Base-by-base conservation (phyloP, 257 asterid genomes). In the Petunia secreta region DNA sequence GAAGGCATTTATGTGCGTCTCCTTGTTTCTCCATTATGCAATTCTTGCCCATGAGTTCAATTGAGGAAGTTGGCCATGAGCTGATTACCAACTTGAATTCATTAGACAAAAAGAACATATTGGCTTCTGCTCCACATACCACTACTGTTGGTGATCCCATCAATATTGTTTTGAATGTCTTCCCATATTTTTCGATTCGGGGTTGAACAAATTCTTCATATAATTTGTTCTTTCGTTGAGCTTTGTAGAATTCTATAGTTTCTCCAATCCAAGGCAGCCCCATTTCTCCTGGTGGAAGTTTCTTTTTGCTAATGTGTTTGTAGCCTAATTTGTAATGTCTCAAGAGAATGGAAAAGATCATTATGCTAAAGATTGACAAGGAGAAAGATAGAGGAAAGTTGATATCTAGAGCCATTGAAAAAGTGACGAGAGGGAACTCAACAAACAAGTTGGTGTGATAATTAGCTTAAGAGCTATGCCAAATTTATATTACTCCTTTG, bases 11-110 rank as follows among this genome's bases (percentile, higher is more conserved):
- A 79, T 92, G 98, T 0, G 92, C 89, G 25, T 90, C 96, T 0
- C 98, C 98, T 74, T 79, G 92, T 81, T 91, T 94, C 88, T 91
- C 98, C 98, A 94, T 94, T 75, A 94, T 94, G 0, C 93, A 91
- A 60, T 92, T 82, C 75, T 76, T 80, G 0, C 98, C 98, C 98
- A 94, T 94, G n/a, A 94, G 81, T 77, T 90, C 92, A 14, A 94
- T 97, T 0, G 94, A 89, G 0, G 98, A 92, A 4, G 98, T 75
- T 5, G 98, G 98, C 98, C 98, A 94, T 7, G 98, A 92, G 83
- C 98, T 94, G 14, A 94, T 89, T 1, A 94, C 98, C 55, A 94
- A 77, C 85, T 91, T 94, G 88, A 92, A 94, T 74, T 94, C 98
- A 57, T 90, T 94, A 1, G 98, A 89, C 75, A 94, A 77, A 84